phyloP scores from a whole-genome alignment of 257 asterid genomes.

The Lavandula angustifolia region DNA sequence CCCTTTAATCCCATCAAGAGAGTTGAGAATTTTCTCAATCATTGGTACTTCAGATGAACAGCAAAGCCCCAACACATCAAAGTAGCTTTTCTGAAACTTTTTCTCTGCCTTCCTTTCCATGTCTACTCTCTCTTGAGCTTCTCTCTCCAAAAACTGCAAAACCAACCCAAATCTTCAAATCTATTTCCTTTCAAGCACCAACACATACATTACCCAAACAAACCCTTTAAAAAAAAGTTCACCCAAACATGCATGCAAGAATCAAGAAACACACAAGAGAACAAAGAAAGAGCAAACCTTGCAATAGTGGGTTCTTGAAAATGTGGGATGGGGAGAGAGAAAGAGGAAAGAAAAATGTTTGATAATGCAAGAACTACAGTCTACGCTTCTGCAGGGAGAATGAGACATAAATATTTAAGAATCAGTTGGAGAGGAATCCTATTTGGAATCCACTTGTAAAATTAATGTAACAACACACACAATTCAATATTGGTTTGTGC shows the following conservation, averaged over 20 bases:
- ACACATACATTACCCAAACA: neutral
- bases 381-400: no score
- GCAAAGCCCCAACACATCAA: conserved; percentile 79
- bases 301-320: neutral
- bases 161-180: neutral
- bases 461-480: no score
- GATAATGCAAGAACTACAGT: no score
- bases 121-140: neutral
- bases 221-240: no score
- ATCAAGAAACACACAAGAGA: neutral
- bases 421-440: no score
- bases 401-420: no score
- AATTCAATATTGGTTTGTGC: no score
- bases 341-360: no score
- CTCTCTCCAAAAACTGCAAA: neutral
- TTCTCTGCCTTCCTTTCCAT: conserved; percentile 19
- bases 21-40: conserved; percentile 44
- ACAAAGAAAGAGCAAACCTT: conserved; percentile 11
- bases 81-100: conserved; percentile 69
- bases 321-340: neutral
- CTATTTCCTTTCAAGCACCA: neutral
- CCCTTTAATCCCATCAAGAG: conserved; percentile 68
- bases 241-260: neutral
- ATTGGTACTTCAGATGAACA: conserved; percentile 40
- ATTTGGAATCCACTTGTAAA: no score